These are phyloP conservation scores for Starmerella geochares DNA, from an alignment of 805 yeast genomes.

Conservation along the genomic window DNA sequence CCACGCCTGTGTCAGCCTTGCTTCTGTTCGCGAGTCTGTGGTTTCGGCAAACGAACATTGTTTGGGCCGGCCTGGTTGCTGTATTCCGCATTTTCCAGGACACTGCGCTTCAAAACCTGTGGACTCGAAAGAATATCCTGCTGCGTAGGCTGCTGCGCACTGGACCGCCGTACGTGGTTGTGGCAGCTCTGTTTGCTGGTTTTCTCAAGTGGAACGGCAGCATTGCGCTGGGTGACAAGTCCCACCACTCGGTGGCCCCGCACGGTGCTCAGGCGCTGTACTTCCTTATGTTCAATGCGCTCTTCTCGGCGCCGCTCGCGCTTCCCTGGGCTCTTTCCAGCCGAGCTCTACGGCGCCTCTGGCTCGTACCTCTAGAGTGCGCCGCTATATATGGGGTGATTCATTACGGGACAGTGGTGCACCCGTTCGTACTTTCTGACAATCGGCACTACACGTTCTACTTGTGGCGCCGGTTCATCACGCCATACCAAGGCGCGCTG, in stretches of 20 bases:
- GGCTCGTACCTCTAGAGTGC: conserved; percentile 12
- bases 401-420: conserved; percentile 47
- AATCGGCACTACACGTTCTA: conserved; percentile 91
- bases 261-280: conserved; percentile 79
- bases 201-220: conserved; percentile 68
- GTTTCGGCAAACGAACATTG: conserved; percentile 83
- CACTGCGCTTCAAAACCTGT: background rate
- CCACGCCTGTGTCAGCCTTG: conserved; percentile 38
- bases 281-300: conserved; percentile 51
- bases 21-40: conserved; percentile 54
- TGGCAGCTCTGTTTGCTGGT: conserved; percentile 40
- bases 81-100: conserved; percentile 4
- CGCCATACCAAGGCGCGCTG: conserved; percentile 28
- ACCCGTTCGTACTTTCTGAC: conserved; percentile 87
- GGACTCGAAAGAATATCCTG: background rate
- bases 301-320: conserved; percentile 73
- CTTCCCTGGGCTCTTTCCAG: conserved; percentile 28
- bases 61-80: conserved; percentile 63
- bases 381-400: conserved; percentile 19
- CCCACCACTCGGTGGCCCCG: conserved; percentile 60
- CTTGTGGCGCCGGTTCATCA: conserved; percentile 57
- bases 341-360: background rate
- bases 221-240: conserved; percentile 83
- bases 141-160: background rate
- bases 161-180: conserved; percentile 23